Base-by-base conservation (phyloP, 2,329 filamentous ascomycete species). In the Aspergillus sergii region DNA sequence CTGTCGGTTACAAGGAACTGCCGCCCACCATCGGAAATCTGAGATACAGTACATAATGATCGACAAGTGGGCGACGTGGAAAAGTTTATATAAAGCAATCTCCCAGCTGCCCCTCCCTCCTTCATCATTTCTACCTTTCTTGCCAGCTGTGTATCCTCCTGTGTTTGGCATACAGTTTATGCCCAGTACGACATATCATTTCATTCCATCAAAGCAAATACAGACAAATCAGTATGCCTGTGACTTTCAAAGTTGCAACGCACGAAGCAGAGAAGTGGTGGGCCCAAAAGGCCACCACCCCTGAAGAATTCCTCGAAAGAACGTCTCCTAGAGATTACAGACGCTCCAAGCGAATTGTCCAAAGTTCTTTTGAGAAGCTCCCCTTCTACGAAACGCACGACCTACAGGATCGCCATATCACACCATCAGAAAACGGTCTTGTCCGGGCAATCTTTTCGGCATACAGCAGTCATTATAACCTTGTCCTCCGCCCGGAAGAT, bases 401-500 rank as follows among this genome's bases (percentile, higher is more conserved):
- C 3, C 39, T 41, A 41, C 16, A 41, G 39, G 19, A 41, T 0
- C 8, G 8, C 16, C 39, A 41, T n/a, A 41, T 41, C 3, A 9
- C 39, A 41, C 39, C 39, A n/a, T 41, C 39, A 41, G 39, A 41
- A 19, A 41, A 41, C 16, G 39, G 39, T 19, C 39, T 41, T 6
- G 39, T 41, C 16, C 19, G 39, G 7, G 39, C 39, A 41, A 14
- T 41, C 39, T 41, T 8, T 2, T 8, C 16, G 19, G 39, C 39
- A 0, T 41, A 41, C 8, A 41, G 39, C 0, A 19, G n/a, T 41
- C 68, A 85, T 60, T 79, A 82, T 58, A 77, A 84, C 61, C 76
- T 86, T 0, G 71, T 69, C 2, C 72, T 86, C 53, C 80, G 84
- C 1, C 83, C 84, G 0, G 83, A 87, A 32, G 84, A 86, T 62